Evolutionary conservation across 257 asterid species (phyloP), one percentile per base, ranked within the genome.

Genomic region (Lycium ferocissimum): DNA sequence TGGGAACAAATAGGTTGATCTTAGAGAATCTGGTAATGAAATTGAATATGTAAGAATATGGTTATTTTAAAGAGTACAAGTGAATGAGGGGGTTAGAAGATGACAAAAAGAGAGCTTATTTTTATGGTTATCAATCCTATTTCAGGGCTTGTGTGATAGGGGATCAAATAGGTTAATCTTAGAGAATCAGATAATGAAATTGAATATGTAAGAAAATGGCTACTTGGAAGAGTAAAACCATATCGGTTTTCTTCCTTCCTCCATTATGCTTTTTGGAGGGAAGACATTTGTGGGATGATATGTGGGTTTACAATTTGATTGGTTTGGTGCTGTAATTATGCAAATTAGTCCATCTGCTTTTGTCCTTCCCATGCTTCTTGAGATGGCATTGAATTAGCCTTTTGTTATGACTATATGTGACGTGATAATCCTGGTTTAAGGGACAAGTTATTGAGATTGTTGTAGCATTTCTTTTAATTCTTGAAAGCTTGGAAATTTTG

Each of bases 21-120:
- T 47, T 75, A 75, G 17, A 75, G 81, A 75, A 75, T 75, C 40
- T 75, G 61, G 61, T 75, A 20, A 12, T 75, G 61, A 47, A 75
- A 49, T 49, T 75, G 43, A 49, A 75, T 47, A 12, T 12, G 40
- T 49, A 47, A 22, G 61, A 20, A 22, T 10, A 22, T 75, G 61
- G 10, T 37, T 40, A 3, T 3, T 40, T 40, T 40, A 6, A 40
- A 40, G 45, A 40, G 45, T 40, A 40, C 5, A 40, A 40, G 45
- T 40, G 45, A 40, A 40, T 40, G 45, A 40, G 11, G 1, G 57
- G 22, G 40, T 5, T 73, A 12, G n/a, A 47, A 45, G 80, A 45
- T 71, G 54, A 5, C 20, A 73, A 72, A 20, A 26, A 26, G 33
- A 17, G 59, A 73, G 40, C 37, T n/a, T 73, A 73, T 20, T 47